Percentiles rank a stretch among this genome's conserved stretches.
phyloP scores from a whole-genome alignment of 1,284 basidiomycete species.

The Cryptococcus sp. region DNA sequence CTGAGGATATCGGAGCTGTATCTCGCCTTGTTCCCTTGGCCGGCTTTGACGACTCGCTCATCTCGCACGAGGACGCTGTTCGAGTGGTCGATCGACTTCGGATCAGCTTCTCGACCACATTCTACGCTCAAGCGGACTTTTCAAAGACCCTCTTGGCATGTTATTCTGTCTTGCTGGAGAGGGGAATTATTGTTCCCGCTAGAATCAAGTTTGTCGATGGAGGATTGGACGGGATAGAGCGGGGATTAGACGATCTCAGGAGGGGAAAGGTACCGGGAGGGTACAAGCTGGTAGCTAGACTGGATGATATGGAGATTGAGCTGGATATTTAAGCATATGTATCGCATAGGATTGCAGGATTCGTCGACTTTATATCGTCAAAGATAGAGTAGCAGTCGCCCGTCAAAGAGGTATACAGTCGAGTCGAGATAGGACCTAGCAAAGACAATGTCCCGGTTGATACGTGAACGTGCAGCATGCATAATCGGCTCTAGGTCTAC shows the following conservation, averaged over 20 bases:
- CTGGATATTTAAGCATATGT: no score
- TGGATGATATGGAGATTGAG: slow-evolving; percentile 10
- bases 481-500: no score
- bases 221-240: slow-evolving; percentile 25
- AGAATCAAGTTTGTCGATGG: slow-evolving; percentile 36
- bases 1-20: no score
- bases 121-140: slow-evolving; percentile 29
- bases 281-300: slow-evolving; percentile 19
- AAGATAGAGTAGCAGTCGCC: no score
- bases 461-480: no score
- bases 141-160: slow-evolving; percentile 26
- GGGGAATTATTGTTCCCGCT: slow-evolving; percentile 28
- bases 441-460: no score
- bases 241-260: slow-evolving; percentile 18
- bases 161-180: slow-evolving; percentile 29
- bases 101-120: slow-evolving; percentile 22
- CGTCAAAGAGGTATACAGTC: no score
- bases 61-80: slow-evolving; percentile 16
- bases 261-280: slow-evolving; percentile 30
- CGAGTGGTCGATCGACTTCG: slow-evolving; percentile 19
- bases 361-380: no score
- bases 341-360: no score
- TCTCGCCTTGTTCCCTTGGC: slow-evolving; percentile 18
- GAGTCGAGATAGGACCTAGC: no score
- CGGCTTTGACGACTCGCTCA: slow-evolving; percentile 23